These are phyloP conservation scores for Trichoderma lentiforme DNA, from an alignment of 2,329 filamentous ascomycete species.

Conservation along the genomic window DNA sequence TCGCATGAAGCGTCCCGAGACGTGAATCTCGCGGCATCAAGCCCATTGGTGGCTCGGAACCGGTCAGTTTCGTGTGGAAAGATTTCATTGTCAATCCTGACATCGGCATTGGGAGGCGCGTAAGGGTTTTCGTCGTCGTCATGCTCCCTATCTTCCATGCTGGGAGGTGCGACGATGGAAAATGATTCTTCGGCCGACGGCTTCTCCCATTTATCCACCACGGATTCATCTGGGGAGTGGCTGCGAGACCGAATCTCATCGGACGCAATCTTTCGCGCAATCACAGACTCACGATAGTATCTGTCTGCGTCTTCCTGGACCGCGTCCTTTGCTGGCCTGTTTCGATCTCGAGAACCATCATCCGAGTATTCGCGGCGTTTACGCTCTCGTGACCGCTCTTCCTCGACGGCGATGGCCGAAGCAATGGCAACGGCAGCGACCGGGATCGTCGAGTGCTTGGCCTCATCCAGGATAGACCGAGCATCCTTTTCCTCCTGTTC, in stretches of 20 bases:
- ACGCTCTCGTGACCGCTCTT: constrained; percentile 36
- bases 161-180: constrained; percentile 54
- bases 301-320: constrained; percentile 57
- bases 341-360: constrained; percentile 33
- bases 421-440: constrained; percentile 47
- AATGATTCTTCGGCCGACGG: constrained; percentile 35
- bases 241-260: constrained; percentile 54
- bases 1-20: constrained; percentile 53
- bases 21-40: constrained; percentile 36
- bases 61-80: constrained; percentile 48
- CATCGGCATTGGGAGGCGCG: constrained; percentile 61
- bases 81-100: constrained; percentile 58
- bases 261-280: constrained; percentile 52
- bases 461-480: constrained; percentile 43
- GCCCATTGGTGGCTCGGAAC: constrained; percentile 30
- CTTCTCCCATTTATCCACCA: constrained; percentile 53
- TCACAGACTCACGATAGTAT: constrained; percentile 53
- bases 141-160: constrained; percentile 41
- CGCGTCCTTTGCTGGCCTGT: constrained; percentile 36
- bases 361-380: constrained; percentile 32
- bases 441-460: constrained; percentile 47
- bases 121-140: constrained; percentile 46
- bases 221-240: constrained; percentile 49
- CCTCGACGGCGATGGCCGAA: constrained; percentile 44
- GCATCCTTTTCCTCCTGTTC: constrained; percentile 44